Evolutionary conservation across 2,329 filamentous ascomycete species (phyloP).

Genomic region (Exophiala alcalophila): DNA sequence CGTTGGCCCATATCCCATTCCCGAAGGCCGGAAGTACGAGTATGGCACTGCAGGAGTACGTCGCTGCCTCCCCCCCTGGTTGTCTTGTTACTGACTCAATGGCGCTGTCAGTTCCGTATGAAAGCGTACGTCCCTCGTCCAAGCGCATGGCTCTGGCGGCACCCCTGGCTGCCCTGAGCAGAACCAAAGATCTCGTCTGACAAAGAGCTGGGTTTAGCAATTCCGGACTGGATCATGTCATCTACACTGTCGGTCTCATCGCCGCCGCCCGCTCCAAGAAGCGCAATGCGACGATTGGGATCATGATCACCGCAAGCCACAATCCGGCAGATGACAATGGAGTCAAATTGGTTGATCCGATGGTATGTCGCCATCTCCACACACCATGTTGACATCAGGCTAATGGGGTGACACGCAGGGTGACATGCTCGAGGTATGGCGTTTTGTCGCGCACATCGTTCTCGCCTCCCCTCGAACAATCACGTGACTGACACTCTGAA

Average conservation of each 20-base stretch:
- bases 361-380: constrained; percentile 50
- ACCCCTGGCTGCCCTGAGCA: constrained; percentile 31
- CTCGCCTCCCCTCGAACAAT: too few relatives aligned
- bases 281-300: constrained; percentile 85
- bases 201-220: constrained; percentile 55
- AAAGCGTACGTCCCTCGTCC: constrained; percentile 56
- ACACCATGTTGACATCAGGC: constrained; percentile 11
- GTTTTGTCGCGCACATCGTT: constrained; percentile 4
- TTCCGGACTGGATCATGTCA: constrained; percentile 51
- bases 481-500: constrained; percentile 27
- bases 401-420: constrained; percentile 50
- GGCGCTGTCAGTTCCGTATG: constrained; percentile 59
- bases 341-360: constrained; percentile 92
- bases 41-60: constrained; percentile 63
- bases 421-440: constrained; percentile 84
- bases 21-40: constrained; percentile 51
- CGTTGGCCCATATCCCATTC: constrained; percentile 50
- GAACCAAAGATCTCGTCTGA: constrained; percentile 34
- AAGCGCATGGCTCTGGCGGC: constrained; percentile 32
- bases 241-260: constrained; percentile 87
- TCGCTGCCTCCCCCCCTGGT: constrained; percentile 23
- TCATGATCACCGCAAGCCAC: constrained; percentile 95
- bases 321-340: constrained; percentile 88
- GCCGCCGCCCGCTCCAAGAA: constrained; percentile 86
- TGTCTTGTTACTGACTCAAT: constrained; percentile 23